Conservation (phyloP, 176 grass and related monocot species). For the sorghum (Sorghum bicolor) region DNA sequence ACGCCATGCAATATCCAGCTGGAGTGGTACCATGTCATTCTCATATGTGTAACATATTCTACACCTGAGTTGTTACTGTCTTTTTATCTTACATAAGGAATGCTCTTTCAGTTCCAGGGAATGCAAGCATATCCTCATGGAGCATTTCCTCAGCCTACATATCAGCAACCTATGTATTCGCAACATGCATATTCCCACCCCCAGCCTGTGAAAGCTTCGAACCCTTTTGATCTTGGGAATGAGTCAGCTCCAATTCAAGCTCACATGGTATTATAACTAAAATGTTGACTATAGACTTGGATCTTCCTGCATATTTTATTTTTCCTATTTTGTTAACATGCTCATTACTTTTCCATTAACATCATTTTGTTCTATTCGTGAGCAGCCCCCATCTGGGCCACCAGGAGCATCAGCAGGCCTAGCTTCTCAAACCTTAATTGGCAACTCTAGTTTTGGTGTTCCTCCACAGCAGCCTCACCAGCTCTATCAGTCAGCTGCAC, state of each 20-base stretch:
- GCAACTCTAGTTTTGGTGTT: slow-evolving; percentile 58
- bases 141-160: slow-evolving; percentile 45
- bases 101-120: slow-evolving; percentile 50
- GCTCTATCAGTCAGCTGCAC: slow-evolving; percentile 48
- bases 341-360: slow-evolving; percentile 27
- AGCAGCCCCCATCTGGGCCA: slow-evolving; percentile 49
- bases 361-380: slow-evolving; percentile 18
- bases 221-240: slow-evolving; percentile 87
- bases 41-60: slow-evolving; percentile 6
- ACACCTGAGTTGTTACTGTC: not conserved
- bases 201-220: slow-evolving; percentile 60
- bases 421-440: slow-evolving; percentile 43
- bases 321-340: slow-evolving; percentile 26
- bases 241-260: slow-evolving; percentile 54
- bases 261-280: slow-evolving; percentile 46
- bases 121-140: slow-evolving; percentile 59
- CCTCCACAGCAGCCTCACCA: slow-evolving; percentile 51
- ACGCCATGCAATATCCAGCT: slow-evolving; percentile 72
- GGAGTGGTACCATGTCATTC: slow-evolving; percentile 56
- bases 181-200: slow-evolving; percentile 49
- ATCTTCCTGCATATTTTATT: slow-evolving; percentile 3
- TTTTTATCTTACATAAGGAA: slow-evolving; percentile 28
- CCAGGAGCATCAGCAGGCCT: slow-evolving; percentile 37
- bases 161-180: slow-evolving; percentile 32
- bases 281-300: slow-evolving; percentile 12